Percentiles rank a stretch among this genome's conserved stretches.
phyloP scores from a whole-genome alignment of 179 eudicot species.

The Heliamphora pulchella region DNA sequence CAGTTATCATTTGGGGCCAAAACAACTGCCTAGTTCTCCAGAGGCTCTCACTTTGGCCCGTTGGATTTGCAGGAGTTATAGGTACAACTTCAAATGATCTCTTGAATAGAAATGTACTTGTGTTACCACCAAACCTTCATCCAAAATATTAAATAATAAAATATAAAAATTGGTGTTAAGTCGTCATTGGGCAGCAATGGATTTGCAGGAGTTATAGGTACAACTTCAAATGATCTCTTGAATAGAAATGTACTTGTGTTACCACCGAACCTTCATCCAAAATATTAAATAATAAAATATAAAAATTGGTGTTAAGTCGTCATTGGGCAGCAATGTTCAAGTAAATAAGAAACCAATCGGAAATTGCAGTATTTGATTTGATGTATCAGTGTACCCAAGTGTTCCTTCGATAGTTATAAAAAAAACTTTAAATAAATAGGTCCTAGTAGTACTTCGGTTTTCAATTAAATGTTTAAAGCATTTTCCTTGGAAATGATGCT shows the following conservation, averaged over 20 bases:
- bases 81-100: conserved; percentile 24
- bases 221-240: conserved; percentile 3
- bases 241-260: too few species aligned
- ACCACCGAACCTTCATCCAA: too few species aligned
- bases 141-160: too few species aligned
- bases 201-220: conserved; percentile 52
- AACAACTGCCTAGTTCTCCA: conserved; percentile 41
- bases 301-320: too few species aligned
- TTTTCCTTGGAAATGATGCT: not conserved
- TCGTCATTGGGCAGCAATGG: conserved; percentile 25
- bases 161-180: too few species aligned
- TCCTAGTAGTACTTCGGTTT: not conserved
- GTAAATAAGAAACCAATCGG: not conserved
- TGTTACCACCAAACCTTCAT: too few species aligned
- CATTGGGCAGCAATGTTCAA: not conserved
- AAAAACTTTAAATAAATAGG: not conserved
- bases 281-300: too few species aligned
- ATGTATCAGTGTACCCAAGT: not conserved
- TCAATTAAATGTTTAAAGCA: not conserved
- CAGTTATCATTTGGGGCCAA: conserved; percentile 27
- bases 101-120: not conserved
- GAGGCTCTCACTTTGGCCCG: conserved; percentile 51
- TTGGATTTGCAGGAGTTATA: conserved; percentile 54
- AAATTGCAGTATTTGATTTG: not conserved
- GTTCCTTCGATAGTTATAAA: too few species aligned